A percentile compares a stretch with the other conserved stretches of the same genome.
These are phyloP conservation scores for Penicillium coprophilum DNA, from an alignment of 495 filamentous ascomycete genomes.

Conservation along the genomic window DNA sequence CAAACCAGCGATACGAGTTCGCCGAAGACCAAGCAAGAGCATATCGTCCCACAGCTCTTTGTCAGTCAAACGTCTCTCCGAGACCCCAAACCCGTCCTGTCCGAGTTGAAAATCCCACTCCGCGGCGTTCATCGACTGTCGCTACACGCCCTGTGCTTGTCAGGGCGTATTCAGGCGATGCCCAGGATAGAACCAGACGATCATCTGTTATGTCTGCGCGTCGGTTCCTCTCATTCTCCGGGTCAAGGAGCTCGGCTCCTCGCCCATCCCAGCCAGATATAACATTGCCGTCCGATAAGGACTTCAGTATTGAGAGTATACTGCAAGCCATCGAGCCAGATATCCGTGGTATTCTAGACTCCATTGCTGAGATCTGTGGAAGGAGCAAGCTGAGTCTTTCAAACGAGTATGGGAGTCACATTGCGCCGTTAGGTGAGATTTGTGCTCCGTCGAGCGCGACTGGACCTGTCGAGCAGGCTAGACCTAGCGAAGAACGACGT, in stretches of 20 bases:
- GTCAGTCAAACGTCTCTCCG: conserved; percentile 30
- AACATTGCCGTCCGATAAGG: conserved; percentile 46
- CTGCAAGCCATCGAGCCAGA: conserved; percentile 59
- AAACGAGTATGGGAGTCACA: conserved; percentile 63
- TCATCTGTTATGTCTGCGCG: conserved; percentile 37
- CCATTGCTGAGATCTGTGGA: conserved; percentile 65
- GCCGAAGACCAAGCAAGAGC: conserved; percentile 16
- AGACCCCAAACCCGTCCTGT: conserved; percentile 26
- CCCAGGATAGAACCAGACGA: conserved; percentile 21
- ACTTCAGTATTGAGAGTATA: conserved; percentile 61
- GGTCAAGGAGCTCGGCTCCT: conserved; percentile 17
- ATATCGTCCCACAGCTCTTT: conserved; percentile 32
- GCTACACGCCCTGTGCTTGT: conserved; percentile 48
- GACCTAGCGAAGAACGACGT: conserved; percentile 34
- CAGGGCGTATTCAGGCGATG: conserved; percentile 42
- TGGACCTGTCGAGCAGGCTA: conserved; percentile 45
- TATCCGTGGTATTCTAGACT: conserved; percentile 55
- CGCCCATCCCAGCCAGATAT: conserved; percentile 24
- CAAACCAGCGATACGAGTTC: conserved; percentile 28
- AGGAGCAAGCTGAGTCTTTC: conserved; percentile 60
- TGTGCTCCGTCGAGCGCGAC: conserved; percentile 38
- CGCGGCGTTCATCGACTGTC: conserved; percentile 27
- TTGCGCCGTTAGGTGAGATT: conserved; percentile 61
- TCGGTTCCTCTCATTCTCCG: conserved; percentile 33
- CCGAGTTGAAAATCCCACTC: conserved; percentile 19